phyloP scores from a whole-genome alignment of 2,329 filamentous ascomycete species.

The Epichloe bromicola region DNA sequence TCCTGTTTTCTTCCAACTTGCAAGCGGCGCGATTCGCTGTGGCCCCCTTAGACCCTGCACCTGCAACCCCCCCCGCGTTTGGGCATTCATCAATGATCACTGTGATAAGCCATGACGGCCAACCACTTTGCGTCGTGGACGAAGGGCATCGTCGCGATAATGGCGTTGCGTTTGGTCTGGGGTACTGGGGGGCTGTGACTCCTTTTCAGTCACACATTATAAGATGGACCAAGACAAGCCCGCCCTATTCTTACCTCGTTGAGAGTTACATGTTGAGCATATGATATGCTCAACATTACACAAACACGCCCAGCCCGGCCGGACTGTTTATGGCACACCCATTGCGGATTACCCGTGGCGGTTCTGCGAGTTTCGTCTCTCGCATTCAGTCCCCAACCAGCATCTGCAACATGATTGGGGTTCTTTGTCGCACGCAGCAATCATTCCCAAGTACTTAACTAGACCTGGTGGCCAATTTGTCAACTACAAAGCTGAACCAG shows the following conservation, averaged over 20 bases:
- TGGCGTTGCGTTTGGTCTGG: not conserved
- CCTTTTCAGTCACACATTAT: not conserved
- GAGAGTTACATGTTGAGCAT: not conserved
- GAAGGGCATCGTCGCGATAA: not conserved
- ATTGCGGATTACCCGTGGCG: not conserved
- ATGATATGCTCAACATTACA: too few species aligned
- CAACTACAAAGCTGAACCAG: not conserved
- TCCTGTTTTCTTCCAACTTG: too few species aligned
- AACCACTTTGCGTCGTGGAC: not conserved
- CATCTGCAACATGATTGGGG: not conserved
- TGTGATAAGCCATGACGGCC: not conserved
- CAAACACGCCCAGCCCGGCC: not conserved
- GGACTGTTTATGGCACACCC: not conserved
- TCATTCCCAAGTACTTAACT: not conserved
- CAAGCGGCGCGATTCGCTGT: too few species aligned
- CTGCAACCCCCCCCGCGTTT: too few species aligned
- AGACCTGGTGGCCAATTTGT: not conserved
- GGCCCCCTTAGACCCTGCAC: too few species aligned
- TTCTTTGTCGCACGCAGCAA: not conserved
- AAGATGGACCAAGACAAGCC: not conserved
- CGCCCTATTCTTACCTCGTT: not conserved
- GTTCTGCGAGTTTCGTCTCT: not conserved
- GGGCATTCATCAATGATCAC: too few species aligned
- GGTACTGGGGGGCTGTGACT: not conserved
- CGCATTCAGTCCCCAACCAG: not conserved